Conservation (phyloP, 2,329 filamentous ascomycete species). For the Curvularia hawaiiensis region DNA sequence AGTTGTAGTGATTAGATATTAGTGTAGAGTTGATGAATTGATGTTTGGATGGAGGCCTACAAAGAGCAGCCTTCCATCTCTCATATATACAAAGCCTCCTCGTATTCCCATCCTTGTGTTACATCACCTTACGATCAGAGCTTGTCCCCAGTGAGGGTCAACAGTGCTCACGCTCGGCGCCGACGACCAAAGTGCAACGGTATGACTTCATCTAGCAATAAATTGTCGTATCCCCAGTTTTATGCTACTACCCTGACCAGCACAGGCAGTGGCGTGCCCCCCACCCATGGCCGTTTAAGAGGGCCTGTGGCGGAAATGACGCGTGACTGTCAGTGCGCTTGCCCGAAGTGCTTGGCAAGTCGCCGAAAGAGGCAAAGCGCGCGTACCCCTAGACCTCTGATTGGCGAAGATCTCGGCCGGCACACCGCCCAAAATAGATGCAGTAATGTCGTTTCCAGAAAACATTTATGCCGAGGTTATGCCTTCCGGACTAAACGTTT, state of each 20-base stretch:
- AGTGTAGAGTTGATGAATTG: constrained; percentile 12
- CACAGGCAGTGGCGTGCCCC: constrained; percentile 13
- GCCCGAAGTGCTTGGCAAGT: background rate
- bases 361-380: background rate
- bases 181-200: constrained; percentile 10
- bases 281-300: constrained; percentile 2
- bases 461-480: constrained; percentile 16
- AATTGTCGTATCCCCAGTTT: constrained; percentile 17
- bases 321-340: constrained; percentile 6
- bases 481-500: constrained; percentile 10
- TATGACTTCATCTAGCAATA: constrained; percentile 13
- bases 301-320: constrained; percentile 8
- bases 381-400: background rate
- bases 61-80: constrained; percentile 9
- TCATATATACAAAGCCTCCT: constrained; percentile 7
- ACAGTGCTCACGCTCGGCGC: constrained; percentile 7
- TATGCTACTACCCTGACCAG: constrained; percentile 8
- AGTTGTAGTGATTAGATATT: constrained; percentile 13
- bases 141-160: constrained; percentile 4
- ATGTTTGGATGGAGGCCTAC: constrained; percentile 4
- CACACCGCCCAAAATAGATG: constrained; percentile 10
- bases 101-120: constrained; percentile 8
- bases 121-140: constrained; percentile 8
- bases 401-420: constrained; percentile 5
- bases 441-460: constrained; percentile 11